phyloP scores from a whole-genome alignment of 306 rosid genomes.

The Gleditsia sinensis region DNA sequence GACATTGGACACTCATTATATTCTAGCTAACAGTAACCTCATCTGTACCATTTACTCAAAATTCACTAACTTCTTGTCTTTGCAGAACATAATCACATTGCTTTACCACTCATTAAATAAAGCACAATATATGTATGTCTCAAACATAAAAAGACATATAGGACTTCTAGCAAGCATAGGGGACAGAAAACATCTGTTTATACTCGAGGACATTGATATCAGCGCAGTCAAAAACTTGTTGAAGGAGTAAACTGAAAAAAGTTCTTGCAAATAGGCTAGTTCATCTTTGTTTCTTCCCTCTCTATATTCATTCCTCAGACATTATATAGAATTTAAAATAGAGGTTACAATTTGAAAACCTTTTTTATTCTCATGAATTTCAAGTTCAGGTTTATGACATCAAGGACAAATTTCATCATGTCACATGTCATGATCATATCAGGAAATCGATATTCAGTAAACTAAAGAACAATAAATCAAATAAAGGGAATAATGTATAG shows the following conservation, averaged over 20 bases:
- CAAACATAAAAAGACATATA: neutral
- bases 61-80: neutral
- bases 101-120: neutral
- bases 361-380: neutral
- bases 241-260: no score
- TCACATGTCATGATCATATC: neutral
- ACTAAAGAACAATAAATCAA: neutral
- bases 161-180: neutral
- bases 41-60: neutral
- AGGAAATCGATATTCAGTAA: neutral
- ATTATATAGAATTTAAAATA: neutral
- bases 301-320: neutral
- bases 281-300: neutral
- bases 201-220: neutral
- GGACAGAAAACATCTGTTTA: neutral
- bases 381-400: constrained; percentile 16
- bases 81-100: neutral
- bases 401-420: neutral
- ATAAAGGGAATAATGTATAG: neutral
- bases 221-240: neutral
- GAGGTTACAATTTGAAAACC: neutral
- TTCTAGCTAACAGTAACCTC: neutral
- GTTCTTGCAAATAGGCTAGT: neutral
- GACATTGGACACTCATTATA: neutral
- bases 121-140: neutral